phyloP scores from a whole-genome alignment of 495 filamentous ascomycete species.

The Daldinia loculata region DNA sequence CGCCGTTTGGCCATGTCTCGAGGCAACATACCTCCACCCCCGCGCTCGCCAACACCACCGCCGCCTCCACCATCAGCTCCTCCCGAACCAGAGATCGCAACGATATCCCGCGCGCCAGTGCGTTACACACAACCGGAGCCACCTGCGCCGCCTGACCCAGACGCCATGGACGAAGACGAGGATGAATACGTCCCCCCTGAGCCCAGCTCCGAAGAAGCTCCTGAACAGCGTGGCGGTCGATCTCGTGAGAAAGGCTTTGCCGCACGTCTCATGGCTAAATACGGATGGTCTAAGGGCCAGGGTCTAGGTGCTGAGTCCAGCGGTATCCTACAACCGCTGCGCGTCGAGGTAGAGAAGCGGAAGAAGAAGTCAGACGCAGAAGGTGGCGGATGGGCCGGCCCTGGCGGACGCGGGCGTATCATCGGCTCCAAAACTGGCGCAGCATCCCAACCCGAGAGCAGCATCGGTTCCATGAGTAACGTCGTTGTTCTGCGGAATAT shows the following conservation, averaged over 20 bases:
- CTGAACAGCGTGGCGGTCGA: slow-evolving; percentile 64
- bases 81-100: slow-evolving; percentile 53
- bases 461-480: slow-evolving; percentile 66
- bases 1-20: slow-evolving; percentile 66
- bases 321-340: slow-evolving; percentile 84
- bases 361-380: slow-evolving; percentile 81
- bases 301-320: slow-evolving; percentile 82
- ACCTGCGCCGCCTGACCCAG: slow-evolving; percentile 43
- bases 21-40: slow-evolving; percentile 52
- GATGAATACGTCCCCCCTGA: slow-evolving; percentile 58
- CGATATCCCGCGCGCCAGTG: slow-evolving; percentile 87
- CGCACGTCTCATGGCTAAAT: slow-evolving; percentile 84
- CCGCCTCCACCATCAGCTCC: slow-evolving; percentile 62
- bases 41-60: slow-evolving; percentile 49
- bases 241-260: slow-evolving; percentile 88
- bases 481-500: slow-evolving; percentile 83
- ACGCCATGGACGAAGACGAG: slow-evolving; percentile 62
- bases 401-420: slow-evolving; percentile 78
- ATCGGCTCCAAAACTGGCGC: slow-evolving; percentile 61
- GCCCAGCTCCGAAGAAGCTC: slow-evolving; percentile 20
- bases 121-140: slow-evolving; percentile 76
- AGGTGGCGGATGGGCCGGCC: slow-evolving; percentile 77
- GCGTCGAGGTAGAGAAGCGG: slow-evolving; percentile 82
- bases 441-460: slow-evolving; percentile 44
- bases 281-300: slow-evolving; percentile 88